Base-by-base conservation (phyloP, 257 asterid genomes). In the Fraxinus cuspidata region DNA sequence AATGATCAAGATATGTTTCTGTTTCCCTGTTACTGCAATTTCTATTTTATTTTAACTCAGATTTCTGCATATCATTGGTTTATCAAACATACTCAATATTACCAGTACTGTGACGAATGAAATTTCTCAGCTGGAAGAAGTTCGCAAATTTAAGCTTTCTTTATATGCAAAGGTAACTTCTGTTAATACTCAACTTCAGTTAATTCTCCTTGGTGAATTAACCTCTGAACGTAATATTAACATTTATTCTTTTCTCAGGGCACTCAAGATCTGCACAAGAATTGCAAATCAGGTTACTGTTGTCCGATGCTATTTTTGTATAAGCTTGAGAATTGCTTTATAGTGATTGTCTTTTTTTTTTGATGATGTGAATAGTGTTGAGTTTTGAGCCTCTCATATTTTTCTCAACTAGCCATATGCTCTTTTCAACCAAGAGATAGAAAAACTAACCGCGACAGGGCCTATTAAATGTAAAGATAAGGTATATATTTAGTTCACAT, bases 91-190 rank as follows among this genome's bases (percentile, higher is more conserved):
- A 81, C 76, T 88, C 77, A 84, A 83, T 42, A 81, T 80, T 29
- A 83, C 96, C 74, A 84, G 71, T 70, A 84, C 90, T 3, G 70
- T 89, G 80, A 88, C 68, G 85, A 86, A 84, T 64, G 99, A 93
- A 90, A 90, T 96, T 82, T 85, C 90, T 87, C 98, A 91, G 91
- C 91, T 95, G 63, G 98, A 90, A 84, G 99, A 91, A 82, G 91
- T 96, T 76, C 88, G 91, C n/a, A 84, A 69, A 29, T 95, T 93
- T 86, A 98, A 95, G 81, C 81, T 88, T 74, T 92, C 98, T 23
- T 82, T 93, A n/a, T 88, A 91, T 86, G 76, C 84, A 49, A 92
- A 86, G 96, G 99, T 92, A 86, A 83, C 79, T 56, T 63, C 53
- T 76, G 70, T 65, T 79, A 18, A 51, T 51, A 16, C 63, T 51